Evolutionary conservation across 345 rosid species (phyloP).

Genomic region (Conringia planisiliqua): DNA sequence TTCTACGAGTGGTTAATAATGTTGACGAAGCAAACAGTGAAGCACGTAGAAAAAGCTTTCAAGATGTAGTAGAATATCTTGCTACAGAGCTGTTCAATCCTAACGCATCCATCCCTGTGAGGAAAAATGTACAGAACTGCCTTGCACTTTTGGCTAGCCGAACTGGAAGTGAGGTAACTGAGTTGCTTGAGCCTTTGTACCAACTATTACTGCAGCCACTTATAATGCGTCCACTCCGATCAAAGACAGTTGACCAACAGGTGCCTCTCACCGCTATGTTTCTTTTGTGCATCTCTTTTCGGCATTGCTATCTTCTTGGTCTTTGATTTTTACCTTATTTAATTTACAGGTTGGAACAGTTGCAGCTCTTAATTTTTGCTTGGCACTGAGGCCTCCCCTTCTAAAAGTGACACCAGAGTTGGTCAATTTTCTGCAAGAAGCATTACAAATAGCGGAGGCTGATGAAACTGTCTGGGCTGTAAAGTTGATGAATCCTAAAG

Average conservation of each 20-base stretch:
- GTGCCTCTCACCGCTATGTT: slow-evolving; percentile 37
- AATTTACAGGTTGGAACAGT: slow-evolving; percentile 83
- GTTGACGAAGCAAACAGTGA: slow-evolving; percentile 96
- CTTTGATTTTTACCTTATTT: slow-evolving; percentile 24
- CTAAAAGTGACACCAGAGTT: slow-evolving; percentile 91
- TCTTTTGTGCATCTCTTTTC: slow-evolving; percentile 16
- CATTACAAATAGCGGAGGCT: slow-evolving; percentile 96
- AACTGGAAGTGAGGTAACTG: slow-evolving; percentile 97
- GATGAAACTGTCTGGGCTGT: slow-evolving; percentile 90
- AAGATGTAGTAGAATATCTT: slow-evolving; percentile 88
- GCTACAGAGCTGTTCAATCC: slow-evolving; percentile 94
- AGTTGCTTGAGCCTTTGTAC: slow-evolving; percentile 87
- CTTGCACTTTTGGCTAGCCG: slow-evolving; percentile 95
- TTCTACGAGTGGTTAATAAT: slow-evolving; percentile 94
- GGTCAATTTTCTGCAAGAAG: slow-evolving; percentile 97
- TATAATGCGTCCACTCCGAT: slow-evolving; percentile 78
- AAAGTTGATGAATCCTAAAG: slow-evolving; percentile 87
- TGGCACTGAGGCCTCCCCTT: slow-evolving; percentile 97
- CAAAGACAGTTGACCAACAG: slow-evolving; percentile 98
- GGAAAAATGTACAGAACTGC: slow-evolving; percentile 96
- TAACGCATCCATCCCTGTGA: slow-evolving; percentile 76
- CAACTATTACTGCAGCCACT: slow-evolving; percentile 90
- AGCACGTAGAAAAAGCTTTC: slow-evolving; percentile 85
- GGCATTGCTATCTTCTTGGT: slow-evolving; percentile 8
- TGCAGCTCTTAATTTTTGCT: slow-evolving; percentile 91